A percentile compares a stretch with the other conserved stretches of the same genome.
These are phyloP conservation scores for Cornus florida DNA, from an alignment of 148 eudicot species.

Conservation along the genomic window DNA sequence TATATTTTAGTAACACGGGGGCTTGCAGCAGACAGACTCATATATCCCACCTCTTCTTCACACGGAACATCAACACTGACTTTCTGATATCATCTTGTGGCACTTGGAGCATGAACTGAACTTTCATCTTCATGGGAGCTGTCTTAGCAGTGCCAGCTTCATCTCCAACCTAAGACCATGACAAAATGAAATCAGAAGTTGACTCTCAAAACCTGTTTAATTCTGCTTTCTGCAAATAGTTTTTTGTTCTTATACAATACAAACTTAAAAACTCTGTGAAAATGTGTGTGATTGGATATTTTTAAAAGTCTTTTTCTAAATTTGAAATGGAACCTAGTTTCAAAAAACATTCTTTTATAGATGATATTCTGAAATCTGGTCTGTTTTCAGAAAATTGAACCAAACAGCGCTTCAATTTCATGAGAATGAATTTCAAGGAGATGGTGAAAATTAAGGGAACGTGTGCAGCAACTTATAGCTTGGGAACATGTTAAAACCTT, in stretches of 20 bases:
- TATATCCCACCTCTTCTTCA: slow-evolving; percentile 94
- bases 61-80: slow-evolving; percentile 81
- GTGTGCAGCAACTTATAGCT: neutral
- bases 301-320: too few species aligned
- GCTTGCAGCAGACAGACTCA: slow-evolving; percentile 21
- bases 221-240: too few species aligned
- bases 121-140: slow-evolving; percentile 84
- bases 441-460: neutral
- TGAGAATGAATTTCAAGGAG: too few species aligned
- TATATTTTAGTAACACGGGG: neutral
- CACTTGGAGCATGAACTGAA: slow-evolving; percentile 96
- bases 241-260: too few species aligned
- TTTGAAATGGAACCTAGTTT: too few species aligned
- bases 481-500: neutral
- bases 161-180: slow-evolving; percentile 71
- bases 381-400: too few species aligned
- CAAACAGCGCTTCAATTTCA: too few species aligned
- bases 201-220: too few species aligned
- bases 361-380: too few species aligned
- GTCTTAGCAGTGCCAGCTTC: slow-evolving; percentile 81
- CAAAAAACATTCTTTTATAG: too few species aligned
- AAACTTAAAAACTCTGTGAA: too few species aligned
- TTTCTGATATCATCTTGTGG: slow-evolving; percentile 84
- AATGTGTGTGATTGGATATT: too few species aligned
- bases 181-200: neutral